Conservation (phyloP, 768 basidiomycete species). For the Clavulina sp. region DNA sequence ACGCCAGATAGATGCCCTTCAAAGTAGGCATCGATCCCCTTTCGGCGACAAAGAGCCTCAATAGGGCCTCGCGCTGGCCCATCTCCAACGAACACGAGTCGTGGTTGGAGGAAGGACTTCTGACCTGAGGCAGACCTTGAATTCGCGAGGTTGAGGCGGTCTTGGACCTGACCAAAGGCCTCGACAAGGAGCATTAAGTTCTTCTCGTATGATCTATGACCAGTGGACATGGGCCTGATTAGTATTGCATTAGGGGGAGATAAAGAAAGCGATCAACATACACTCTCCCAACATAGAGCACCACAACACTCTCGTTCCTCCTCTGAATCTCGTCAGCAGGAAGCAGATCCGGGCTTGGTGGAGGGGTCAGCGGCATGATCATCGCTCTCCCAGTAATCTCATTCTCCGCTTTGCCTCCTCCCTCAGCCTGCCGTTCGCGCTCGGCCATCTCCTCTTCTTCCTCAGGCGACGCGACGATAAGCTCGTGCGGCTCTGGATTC, state of each 20-base stretch:
- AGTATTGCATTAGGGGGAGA: conserved; percentile 21
- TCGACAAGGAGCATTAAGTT: conserved; percentile 26
- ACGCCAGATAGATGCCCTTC: conserved; percentile 22
- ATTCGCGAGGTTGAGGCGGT: not conserved
- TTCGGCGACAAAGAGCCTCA: conserved; percentile 17
- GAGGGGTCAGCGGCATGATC: conserved; percentile 11
- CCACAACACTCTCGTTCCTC: not conserved
- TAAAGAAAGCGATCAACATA: conserved; percentile 18
- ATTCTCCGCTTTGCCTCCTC: no score
- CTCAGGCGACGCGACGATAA: not conserved
- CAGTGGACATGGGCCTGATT: not conserved
- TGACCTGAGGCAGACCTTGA: not conserved
- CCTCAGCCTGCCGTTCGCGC: no score
- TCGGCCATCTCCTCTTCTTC: not conserved
- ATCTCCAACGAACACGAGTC: conserved; percentile 26
- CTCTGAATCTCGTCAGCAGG: conserved; percentile 11
- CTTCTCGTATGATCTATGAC: conserved; percentile 24
- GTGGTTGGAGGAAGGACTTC: conserved; percentile 14
- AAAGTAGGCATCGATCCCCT: conserved; percentile 20
- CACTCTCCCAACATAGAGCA: not conserved
- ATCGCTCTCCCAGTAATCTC: conserved; percentile 20
- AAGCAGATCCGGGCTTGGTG: conserved; percentile 6
- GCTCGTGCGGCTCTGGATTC: not conserved
- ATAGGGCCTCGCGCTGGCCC: conserved; percentile 23
- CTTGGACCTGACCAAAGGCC: conserved; percentile 18